These are phyloP conservation scores for Torulaspora delbrueckii DNA, from an alignment of 805 yeast genomes.

Conservation along the genomic window DNA sequence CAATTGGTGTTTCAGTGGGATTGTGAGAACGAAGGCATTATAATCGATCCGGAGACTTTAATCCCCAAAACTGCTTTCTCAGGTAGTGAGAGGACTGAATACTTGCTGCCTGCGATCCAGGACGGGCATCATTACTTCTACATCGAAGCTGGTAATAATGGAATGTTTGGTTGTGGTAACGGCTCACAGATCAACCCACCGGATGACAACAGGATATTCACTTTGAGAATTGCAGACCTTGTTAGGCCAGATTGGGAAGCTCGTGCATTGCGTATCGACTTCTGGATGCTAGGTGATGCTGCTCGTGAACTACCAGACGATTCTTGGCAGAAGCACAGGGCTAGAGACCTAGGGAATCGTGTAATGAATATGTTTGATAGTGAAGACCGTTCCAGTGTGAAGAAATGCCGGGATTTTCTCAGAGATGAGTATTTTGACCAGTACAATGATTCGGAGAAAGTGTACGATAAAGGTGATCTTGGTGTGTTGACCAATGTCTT, in stretches of 20 bases:
- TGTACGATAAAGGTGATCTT: conserved; percentile 44
- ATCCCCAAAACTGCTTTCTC: conserved; percentile 77
- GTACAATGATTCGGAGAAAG: conserved; percentile 58
- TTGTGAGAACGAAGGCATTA: conserved; percentile 77
- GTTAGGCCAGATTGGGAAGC: conserved; percentile 80
- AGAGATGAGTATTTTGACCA: conserved; percentile 54
- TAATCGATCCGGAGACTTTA: conserved; percentile 59
- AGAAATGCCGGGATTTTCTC: conserved; percentile 63
- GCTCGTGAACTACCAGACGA: conserved; percentile 77
- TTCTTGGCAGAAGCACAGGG: conserved; percentile 78
- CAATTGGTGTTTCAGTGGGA: conserved; percentile 76
- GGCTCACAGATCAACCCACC: conserved; percentile 62
- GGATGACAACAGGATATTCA: conserved; percentile 66
- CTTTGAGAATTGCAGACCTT: conserved; percentile 65
- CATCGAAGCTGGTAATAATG: conserved; percentile 88
- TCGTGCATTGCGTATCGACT: conserved; percentile 70
- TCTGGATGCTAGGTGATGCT: conserved; percentile 85
- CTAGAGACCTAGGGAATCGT: conserved; percentile 70
- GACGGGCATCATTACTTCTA: conserved; percentile 59
- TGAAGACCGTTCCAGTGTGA: conserved; percentile 51
- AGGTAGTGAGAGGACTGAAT: conserved; percentile 75
- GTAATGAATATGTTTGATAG: conserved; percentile 84
- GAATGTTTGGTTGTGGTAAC: conserved; percentile 79
- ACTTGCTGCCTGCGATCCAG: conserved; percentile 55
- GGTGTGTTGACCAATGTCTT: conserved; percentile 52